Percentiles rank a stretch among this genome's conserved stretches.
These are phyloP conservation scores for Pholiota conissans DNA, from an alignment of 768 basidiomycete species.

Conservation along the genomic window DNA sequence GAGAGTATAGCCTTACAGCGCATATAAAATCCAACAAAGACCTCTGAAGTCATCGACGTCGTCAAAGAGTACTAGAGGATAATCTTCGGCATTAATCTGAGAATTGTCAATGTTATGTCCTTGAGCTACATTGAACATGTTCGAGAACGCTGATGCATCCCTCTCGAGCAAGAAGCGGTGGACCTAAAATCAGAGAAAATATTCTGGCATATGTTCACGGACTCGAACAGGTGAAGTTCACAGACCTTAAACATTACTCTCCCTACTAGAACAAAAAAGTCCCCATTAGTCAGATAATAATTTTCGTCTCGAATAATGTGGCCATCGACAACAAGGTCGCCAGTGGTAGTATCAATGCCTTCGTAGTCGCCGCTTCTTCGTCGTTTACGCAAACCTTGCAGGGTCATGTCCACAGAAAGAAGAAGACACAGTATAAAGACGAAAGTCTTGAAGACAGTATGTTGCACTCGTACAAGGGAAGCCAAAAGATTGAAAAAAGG, in stretches of 20 bases:
- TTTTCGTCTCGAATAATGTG: background rate
- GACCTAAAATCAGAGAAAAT: conserved; percentile 2
- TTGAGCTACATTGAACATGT: conserved; percentile 12
- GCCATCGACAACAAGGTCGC: too few relatives aligned
- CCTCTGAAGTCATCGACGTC: conserved; percentile 14
- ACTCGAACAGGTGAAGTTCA: too few relatives aligned
- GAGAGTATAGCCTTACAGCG: conserved; percentile 9
- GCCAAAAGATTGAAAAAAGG: too few relatives aligned
- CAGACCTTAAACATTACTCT: conserved; percentile 15
- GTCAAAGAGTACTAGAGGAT: conserved; percentile 16
- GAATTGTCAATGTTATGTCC: background rate
- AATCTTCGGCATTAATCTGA: conserved; percentile 6
- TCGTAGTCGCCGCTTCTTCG: too few relatives aligned
- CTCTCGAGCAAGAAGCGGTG: conserved; percentile 13
- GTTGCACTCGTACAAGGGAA: too few relatives aligned
- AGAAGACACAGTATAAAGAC: too few relatives aligned
- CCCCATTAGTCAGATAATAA: conserved; percentile 13
- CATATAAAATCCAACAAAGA: conserved; percentile 19
- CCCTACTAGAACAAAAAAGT: conserved; percentile 11
- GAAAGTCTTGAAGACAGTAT: too few relatives aligned
- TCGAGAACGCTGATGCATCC: conserved; percentile 12
- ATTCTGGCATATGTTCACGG: too few relatives aligned
- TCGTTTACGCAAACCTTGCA: too few relatives aligned
- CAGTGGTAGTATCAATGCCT: too few relatives aligned
- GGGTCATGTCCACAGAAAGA: too few relatives aligned